Evolutionary conservation across 2,329 filamentous ascomycete species (phyloP).

Genomic region (Thielaviopsis musarum): DNA sequence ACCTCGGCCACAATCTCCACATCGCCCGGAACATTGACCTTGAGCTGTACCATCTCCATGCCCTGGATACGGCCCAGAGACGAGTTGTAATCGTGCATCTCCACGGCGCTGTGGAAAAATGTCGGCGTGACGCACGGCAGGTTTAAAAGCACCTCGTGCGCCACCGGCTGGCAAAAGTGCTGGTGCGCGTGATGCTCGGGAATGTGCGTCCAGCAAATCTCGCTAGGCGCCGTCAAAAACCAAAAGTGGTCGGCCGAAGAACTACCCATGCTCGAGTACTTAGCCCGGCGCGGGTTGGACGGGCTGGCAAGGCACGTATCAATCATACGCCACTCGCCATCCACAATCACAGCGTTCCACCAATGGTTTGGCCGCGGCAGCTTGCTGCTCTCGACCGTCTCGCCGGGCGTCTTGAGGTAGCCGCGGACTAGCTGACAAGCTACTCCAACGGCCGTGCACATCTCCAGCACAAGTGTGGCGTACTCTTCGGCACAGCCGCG

Average conservation of each 20-base stretch:
- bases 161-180: slow-evolving; percentile 77
- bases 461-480: slow-evolving; percentile 72
- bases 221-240: slow-evolving; percentile 76
- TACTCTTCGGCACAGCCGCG: slow-evolving; percentile 81
- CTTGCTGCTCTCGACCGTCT: slow-evolving; percentile 61
- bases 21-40: slow-evolving; percentile 73
- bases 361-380: slow-evolving; percentile 86
- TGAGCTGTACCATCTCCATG: slow-evolving; percentile 81
- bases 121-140: slow-evolving; percentile 73
- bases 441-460: slow-evolving; percentile 81
- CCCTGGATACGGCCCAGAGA: slow-evolving; percentile 73
- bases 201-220: slow-evolving; percentile 92
- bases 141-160: slow-evolving; percentile 70
- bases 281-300: slow-evolving; percentile 63
- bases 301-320: slow-evolving; percentile 86
- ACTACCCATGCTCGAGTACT: slow-evolving; percentile 57
- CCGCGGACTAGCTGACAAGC: slow-evolving; percentile 76
- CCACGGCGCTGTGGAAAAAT: slow-evolving; percentile 68
- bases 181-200: slow-evolving; percentile 77
- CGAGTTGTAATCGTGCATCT: slow-evolving; percentile 83
- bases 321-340: slow-evolving; percentile 92
- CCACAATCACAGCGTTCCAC: slow-evolving; percentile 91
- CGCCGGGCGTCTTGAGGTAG: slow-evolving; percentile 80
- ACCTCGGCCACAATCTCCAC: slow-evolving; percentile 88
- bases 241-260: slow-evolving; percentile 74